These are phyloP conservation scores for Ceratobasidium sp. DNA, from an alignment of 1,284 basidiomycete genomes.

Conservation along the genomic window DNA sequence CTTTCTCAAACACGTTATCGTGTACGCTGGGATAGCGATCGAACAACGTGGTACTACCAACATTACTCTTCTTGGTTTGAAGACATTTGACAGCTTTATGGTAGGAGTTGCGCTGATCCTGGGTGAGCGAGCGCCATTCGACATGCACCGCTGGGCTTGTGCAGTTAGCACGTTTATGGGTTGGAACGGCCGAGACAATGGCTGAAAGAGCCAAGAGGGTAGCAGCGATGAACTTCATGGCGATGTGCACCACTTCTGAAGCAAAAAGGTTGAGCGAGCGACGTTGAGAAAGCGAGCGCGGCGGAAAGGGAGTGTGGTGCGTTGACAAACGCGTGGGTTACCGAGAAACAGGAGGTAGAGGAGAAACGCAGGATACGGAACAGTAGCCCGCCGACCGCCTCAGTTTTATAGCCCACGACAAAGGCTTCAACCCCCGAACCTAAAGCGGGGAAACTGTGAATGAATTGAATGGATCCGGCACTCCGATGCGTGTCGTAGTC, in stretches of 20 bases:
- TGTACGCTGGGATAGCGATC: slow-evolving; percentile 42
- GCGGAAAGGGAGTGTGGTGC: slow-evolving; percentile 32
- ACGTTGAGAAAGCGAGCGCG: slow-evolving; percentile 1
- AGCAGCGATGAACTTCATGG: slow-evolving; percentile 25
- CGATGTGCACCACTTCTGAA: not conserved
- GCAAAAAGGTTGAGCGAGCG: slow-evolving; percentile 10
- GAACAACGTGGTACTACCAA: not conserved
- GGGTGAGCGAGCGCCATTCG: slow-evolving; percentile 39
- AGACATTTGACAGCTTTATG: slow-evolving; percentile 44
- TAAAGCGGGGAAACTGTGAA: too few species aligned
- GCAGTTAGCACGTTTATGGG: slow-evolving; percentile 26
- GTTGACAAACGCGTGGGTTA: slow-evolving; percentile 17
- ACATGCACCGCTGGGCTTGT: slow-evolving; percentile 21
- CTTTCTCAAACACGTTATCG: slow-evolving; percentile 12
- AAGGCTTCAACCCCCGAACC: too few species aligned
- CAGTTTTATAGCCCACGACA: slow-evolving; percentile 27
- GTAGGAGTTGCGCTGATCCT: slow-evolving; percentile 31
- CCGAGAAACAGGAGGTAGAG: not conserved
- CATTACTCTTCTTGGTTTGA: slow-evolving; percentile 18
- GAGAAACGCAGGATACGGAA: not conserved
- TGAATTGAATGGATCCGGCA: too few species aligned
- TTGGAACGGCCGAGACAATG: slow-evolving; percentile 4
- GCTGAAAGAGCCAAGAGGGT: slow-evolving; percentile 24
- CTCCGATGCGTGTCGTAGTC: too few species aligned
- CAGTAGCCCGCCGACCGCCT: too few species aligned